A percentile compares a stretch with the other conserved stretches of the same genome.
These are phyloP conservation scores for Zoysia japonica DNA, from an alignment of 176 grass and related monocot species.

Conservation along the genomic window DNA sequence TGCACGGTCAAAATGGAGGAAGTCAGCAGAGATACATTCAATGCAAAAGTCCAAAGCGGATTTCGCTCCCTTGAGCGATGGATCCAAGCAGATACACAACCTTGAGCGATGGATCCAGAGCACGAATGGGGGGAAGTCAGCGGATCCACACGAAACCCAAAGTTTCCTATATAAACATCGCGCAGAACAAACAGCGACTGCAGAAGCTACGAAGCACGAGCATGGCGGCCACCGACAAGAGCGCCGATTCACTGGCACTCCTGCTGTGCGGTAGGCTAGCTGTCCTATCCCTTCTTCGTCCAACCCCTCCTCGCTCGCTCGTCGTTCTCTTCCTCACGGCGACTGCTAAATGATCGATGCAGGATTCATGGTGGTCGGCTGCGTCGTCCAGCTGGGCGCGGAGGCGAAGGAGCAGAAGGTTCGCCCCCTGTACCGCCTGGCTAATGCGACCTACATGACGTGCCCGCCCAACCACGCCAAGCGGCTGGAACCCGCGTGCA, in stretches of 20 bases:
- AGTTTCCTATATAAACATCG: not conserved
- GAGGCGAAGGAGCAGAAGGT: not conserved
- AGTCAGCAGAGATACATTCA: not conserved
- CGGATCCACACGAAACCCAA: not conserved
- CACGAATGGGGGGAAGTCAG: too few relatives aligned
- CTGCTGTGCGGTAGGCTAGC: slow-evolving; percentile 20
- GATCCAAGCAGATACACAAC: too few relatives aligned
- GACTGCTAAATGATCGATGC: not conserved
- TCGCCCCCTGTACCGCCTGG: slow-evolving; percentile 34
- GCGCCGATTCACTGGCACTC: not conserved
- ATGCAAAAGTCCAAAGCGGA: too few relatives aligned
- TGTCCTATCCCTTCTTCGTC: not conserved
- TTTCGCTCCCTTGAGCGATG: too few relatives aligned
- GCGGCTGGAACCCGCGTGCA: slow-evolving; percentile 38
- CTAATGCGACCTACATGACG: slow-evolving; percentile 36
- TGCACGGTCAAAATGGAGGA: not conserved
- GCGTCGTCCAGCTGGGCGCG: not conserved
- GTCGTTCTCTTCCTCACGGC: not conserved
- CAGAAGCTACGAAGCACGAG: not conserved
- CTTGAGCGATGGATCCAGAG: too few relatives aligned
- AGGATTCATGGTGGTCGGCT: slow-evolving; percentile 23
- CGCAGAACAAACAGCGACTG: not conserved
- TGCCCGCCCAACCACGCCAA: slow-evolving; percentile 37
- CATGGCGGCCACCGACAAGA: not conserved
- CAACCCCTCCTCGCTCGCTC: not conserved